Base-by-base conservation (phyloP, 495 filamentous ascomycete species). In the Penicillium lagena region DNA sequence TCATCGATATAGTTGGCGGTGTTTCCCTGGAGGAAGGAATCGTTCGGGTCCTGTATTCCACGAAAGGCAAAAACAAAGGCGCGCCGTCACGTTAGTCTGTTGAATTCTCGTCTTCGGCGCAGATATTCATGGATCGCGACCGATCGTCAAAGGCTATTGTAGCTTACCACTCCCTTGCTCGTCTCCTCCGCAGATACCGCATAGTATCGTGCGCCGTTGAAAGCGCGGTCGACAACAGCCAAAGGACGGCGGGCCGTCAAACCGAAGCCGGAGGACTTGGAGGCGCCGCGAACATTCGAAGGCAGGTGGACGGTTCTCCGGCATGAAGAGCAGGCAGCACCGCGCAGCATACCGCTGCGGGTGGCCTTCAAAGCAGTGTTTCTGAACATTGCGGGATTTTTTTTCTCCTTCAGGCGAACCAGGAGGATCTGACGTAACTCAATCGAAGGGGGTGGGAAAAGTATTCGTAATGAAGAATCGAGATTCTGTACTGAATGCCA, bases 1-100 rank as follows among this genome's bases (percentile, higher is more conserved):
- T 95, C 93, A 67, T 98, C 93, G 65, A 98, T 85, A 69, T 98
- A 98, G 72, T 96, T 96, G 64, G 93, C 93, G 45, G 90, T 86
- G 73, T 85, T 96, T 35, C 93, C 93, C 47, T 86, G 83, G 40
- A 97, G 78, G 77, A 96, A 98, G 67, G 83, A 93, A 72, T 98
- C 93, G 58, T 84, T 91, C 42, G 94, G 79, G 59, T 94, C 86
- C 80, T 86, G 66, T 42, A 10, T 37, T 39, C 27, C 29, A 17
- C 15, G 15, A 17, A 17, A 17, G 29, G 31, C 37, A 47, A 52
- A 41, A 37, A 47, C 35, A 52, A 42, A 48, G 15, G 37, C 43
- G 57, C 43, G 49, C 46, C 46, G 47, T 45, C 41, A 32, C 33
- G 57, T 67, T 57, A 71, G 66, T 60, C 42, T 29, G 55, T 37